phyloP scores from a whole-genome alignment of 768 basidiomycete genomes.

The Hericium coralloides region DNA sequence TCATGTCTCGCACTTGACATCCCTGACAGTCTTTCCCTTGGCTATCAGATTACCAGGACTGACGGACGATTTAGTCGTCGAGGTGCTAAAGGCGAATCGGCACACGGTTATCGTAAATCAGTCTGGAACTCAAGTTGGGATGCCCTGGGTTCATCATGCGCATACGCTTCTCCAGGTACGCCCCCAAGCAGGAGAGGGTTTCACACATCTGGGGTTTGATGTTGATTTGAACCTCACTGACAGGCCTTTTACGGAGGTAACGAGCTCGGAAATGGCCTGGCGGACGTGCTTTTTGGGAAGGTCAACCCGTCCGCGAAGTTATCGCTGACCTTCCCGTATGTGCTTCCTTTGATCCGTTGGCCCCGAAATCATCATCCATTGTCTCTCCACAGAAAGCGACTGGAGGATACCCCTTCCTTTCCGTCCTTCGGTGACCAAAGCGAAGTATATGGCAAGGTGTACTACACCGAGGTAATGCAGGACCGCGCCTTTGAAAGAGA shows the following conservation, averaged over 20 bases:
- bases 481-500: background rate
- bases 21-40: background rate
- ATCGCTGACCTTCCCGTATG: slow-evolving; percentile 27
- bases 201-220: background rate
- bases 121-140: slow-evolving; percentile 43
- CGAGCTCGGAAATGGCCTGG: slow-evolving; percentile 37
- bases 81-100: slow-evolving; percentile 40
- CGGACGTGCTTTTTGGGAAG: slow-evolving; percentile 52
- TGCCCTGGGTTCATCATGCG: slow-evolving; percentile 42
- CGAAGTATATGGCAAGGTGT: slow-evolving; percentile 34
- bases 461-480: slow-evolving; percentile 33
- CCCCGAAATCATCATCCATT: background rate
- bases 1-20: slow-evolving; percentile 20
- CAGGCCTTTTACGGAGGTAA: slow-evolving; percentile 44
- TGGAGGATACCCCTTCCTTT: slow-evolving; percentile 45
- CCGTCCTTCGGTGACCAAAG: slow-evolving; percentile 35
- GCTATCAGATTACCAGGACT: slow-evolving; percentile 42
- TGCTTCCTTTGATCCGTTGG: background rate
- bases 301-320: slow-evolving; percentile 51
- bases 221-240: too few species aligned
- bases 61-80: slow-evolving; percentile 39
- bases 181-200: slow-evolving; percentile 1
- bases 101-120: slow-evolving; percentile 52
- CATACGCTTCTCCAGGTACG: slow-evolving; percentile 32
- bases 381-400: slow-evolving; percentile 26